Conservation (phyloP, 179 eudicot species). For the Heliamphora pulchella region DNA sequence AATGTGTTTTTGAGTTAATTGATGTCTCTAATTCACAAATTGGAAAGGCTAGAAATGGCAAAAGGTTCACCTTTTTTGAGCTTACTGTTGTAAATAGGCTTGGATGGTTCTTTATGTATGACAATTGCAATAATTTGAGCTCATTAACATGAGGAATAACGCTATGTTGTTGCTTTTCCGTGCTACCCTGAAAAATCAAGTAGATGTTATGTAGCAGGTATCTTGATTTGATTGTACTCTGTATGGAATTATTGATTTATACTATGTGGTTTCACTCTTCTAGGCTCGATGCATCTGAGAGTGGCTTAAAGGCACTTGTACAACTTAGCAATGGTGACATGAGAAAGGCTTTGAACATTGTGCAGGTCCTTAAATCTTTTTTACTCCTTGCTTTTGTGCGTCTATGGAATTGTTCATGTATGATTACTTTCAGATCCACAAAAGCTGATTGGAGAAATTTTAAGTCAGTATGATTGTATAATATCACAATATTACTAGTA, state of each 20-base stretch:
- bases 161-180: not conserved
- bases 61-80: too few species aligned
- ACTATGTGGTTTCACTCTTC: slow-evolving; percentile 4
- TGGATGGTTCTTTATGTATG: not conserved
- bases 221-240: not conserved
- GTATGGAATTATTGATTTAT: not conserved
- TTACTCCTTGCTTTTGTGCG: slow-evolving; percentile 7
- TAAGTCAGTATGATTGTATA: not conserved
- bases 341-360: slow-evolving; percentile 91
- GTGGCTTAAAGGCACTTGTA: slow-evolving; percentile 79
- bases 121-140: not conserved
- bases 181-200: not conserved
- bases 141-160: not conserved
- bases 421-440: not conserved
- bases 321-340: slow-evolving; percentile 92
- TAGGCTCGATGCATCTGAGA: slow-evolving; percentile 83
- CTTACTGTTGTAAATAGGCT: not conserved
- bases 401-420: not conserved
- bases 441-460: slow-evolving; percentile 2
- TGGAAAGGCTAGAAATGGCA: too few species aligned
- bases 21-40: too few species aligned
- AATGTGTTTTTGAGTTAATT: too few species aligned
- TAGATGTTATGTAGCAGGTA: not conserved
- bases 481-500: not conserved
- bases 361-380: slow-evolving; percentile 53